A percentile compares a stretch with the other conserved stretches of the same genome.
Evolutionary conservation across 1,284 basidiomycete species (phyloP).

Genomic region (Cutaneotrichosporon mucoides): DNA sequence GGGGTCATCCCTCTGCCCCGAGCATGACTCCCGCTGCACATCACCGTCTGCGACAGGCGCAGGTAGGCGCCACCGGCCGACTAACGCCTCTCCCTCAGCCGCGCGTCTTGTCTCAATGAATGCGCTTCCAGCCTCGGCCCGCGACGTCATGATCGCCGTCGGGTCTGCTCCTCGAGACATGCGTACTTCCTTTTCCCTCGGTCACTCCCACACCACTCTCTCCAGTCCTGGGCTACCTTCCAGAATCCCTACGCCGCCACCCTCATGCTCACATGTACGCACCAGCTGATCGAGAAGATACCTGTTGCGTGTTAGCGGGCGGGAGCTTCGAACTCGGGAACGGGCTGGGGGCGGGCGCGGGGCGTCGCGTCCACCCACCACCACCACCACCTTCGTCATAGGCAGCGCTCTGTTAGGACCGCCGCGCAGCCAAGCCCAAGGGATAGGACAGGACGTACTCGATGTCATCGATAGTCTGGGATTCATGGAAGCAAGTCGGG

Average conservation of each 20-base stretch:
- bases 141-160: neutral
- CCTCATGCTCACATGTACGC: conserved; percentile 1
- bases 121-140: neutral
- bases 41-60: too few species aligned
- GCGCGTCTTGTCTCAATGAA: too few species aligned
- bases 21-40: too few species aligned
- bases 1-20: too few species aligned
- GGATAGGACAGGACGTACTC: conserved; percentile 11
- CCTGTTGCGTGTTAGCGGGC: conserved; percentile 15
- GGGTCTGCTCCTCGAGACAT: too few species aligned
- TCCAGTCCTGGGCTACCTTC: too few species aligned
- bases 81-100: neutral
- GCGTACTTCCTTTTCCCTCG: too few species aligned
- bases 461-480: conserved; percentile 20
- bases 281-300: conserved; percentile 46
- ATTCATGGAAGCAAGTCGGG: too few species aligned
- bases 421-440: neutral
- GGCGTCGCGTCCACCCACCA: neutral
- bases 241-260: neutral
- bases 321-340: neutral
- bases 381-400: too few species aligned
- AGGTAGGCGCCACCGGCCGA: neutral
- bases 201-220: too few species aligned
- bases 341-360: neutral
- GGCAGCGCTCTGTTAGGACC: neutral